Conservation (phyloP, 176 grass and related monocot species). For the Musa schizocarpa region DNA sequence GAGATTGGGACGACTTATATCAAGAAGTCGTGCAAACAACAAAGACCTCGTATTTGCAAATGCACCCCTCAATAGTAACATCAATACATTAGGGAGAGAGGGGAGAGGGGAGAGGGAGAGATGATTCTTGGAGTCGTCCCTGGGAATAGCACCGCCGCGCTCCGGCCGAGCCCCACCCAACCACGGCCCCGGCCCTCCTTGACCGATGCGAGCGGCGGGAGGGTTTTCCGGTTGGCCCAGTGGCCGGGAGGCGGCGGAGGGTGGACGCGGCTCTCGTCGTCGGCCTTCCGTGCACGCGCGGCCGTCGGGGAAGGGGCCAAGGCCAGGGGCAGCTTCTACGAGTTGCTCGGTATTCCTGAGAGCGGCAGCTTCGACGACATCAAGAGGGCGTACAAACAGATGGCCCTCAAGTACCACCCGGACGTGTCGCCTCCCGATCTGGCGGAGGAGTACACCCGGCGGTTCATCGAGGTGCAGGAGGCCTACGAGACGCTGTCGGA, state of each 20-base stretch:
- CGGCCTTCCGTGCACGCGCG: neutral
- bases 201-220: neutral
- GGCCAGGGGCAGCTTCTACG: conserved; percentile 49
- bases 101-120: neutral
- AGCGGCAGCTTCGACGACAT: conserved; percentile 54
- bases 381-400: conserved; percentile 57
- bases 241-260: neutral
- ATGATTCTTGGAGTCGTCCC: neutral
- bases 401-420: conserved; percentile 81
- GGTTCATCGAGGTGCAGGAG: conserved; percentile 81
- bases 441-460: conserved; percentile 50
- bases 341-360: conserved; percentile 50
- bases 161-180: neutral
- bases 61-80: neutral
- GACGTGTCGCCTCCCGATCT: conserved; percentile 63
- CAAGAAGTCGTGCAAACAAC: neutral
- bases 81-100: neutral
- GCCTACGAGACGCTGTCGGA: conserved; percentile 93
- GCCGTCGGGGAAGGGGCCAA: neutral
- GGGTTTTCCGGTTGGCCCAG: neutral
- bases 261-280: neutral
- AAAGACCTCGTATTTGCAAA: neutral
- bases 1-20: neutral
- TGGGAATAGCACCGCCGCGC: neutral
- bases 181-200: neutral